Conservation (phyloP, 169 alveolate species). For the Plasmodium relictum region DNA sequence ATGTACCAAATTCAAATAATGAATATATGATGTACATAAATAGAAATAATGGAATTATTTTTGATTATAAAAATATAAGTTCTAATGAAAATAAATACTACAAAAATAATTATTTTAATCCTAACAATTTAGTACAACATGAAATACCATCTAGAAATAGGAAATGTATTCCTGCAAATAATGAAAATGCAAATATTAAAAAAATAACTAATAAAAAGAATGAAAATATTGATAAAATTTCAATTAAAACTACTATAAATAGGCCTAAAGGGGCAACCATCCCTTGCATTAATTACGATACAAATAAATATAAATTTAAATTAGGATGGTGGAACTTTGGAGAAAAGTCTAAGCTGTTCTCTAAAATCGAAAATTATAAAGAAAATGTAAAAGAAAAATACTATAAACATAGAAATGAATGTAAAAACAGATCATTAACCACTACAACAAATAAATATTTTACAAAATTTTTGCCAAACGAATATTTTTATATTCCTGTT, state of each 20-base stretch:
- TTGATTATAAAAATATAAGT: background rate
- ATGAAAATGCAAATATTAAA: background rate
- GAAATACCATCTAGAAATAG: too few species aligned
- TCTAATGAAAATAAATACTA: background rate
- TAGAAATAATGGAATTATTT: background rate
- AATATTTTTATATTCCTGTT: conserved; percentile 55
- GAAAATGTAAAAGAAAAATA: conserved; percentile 63
- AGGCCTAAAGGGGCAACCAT: conserved; percentile 15
- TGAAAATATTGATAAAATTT: conserved; percentile 12
- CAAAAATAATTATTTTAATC: too few species aligned
- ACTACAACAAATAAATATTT: conserved; percentile 39
- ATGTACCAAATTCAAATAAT: background rate
- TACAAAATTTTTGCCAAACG: conserved; percentile 45
- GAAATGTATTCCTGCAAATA: background rate
- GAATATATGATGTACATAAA: background rate
- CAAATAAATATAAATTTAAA: conserved; percentile 25
- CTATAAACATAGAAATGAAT: conserved; percentile 39
- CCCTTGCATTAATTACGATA: conserved; percentile 57
- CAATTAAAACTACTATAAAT: conserved; percentile 48
- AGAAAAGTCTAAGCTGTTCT: conserved; percentile 20
- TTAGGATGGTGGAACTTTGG: conserved; percentile 70
- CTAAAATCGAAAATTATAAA: conserved; percentile 62
- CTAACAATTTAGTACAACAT: too few species aligned
- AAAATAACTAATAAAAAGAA: background rate
- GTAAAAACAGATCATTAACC: conserved; percentile 36